Evolutionary conservation across 441 rosid genomes (phyloP).

Genomic region (Pelargonium australe): DNA sequence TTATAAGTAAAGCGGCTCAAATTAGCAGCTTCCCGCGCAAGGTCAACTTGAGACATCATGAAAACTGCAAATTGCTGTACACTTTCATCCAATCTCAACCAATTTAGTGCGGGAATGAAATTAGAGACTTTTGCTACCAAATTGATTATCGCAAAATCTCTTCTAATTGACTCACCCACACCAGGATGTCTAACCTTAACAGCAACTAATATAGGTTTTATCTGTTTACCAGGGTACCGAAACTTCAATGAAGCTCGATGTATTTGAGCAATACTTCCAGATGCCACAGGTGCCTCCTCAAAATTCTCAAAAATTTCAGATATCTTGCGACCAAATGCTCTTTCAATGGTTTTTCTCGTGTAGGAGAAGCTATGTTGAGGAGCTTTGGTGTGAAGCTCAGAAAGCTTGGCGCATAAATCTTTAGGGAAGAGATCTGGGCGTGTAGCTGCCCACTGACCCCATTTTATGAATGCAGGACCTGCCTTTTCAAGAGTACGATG

Average conservation of each 20-base stretch:
- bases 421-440: conserved; percentile 95
- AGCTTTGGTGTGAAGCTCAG: conserved; percentile 88
- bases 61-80: conserved; percentile 95
- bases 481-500: conserved; percentile 78
- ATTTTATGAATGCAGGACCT: conserved; percentile 98
- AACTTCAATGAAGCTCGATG: conserved; percentile 87
- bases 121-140: conserved; percentile 65
- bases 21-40: conserved; percentile 99
- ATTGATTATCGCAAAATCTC: conserved; percentile 90
- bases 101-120: conserved; percentile 72
- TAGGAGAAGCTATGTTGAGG: conserved; percentile 90
- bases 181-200: conserved; percentile 99
- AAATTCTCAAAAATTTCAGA: conserved; percentile 79
- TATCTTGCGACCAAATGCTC: conserved; percentile 87
- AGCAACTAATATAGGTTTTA: conserved; percentile 77
- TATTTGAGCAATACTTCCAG: conserved; percentile 99
- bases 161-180: conserved; percentile 92
- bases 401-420: conserved; percentile 83
- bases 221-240: conserved; percentile 76
- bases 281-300: conserved; percentile 93
- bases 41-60: conserved; percentile 99
- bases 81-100: conserved; percentile 97
- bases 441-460: conserved; percentile 99
- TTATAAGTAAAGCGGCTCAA: conserved; percentile 91
- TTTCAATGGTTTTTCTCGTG: conserved; percentile 81